These are phyloP conservation scores for Colletotrichum ledebouriae DNA, from an alignment of 2,329 filamentous ascomycete genomes.

Conservation along the genomic window DNA sequence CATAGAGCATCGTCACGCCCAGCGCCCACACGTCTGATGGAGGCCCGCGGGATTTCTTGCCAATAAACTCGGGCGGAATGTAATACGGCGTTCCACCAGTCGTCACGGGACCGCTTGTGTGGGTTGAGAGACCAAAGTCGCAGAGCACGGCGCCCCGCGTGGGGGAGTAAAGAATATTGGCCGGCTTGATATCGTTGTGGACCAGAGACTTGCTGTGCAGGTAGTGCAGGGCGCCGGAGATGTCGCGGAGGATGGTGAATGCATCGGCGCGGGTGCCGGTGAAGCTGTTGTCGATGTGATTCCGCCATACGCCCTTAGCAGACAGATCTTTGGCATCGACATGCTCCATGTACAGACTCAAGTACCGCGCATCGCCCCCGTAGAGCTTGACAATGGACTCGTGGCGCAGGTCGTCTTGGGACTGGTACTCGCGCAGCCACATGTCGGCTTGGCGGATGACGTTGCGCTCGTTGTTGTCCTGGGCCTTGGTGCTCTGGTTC, in stretches of 20 bases:
- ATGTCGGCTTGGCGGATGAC: conserved; percentile 72
- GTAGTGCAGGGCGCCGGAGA: conserved; percentile 67
- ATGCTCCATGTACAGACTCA: conserved; percentile 74
- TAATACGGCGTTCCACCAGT: conserved; percentile 73
- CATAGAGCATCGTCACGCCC: conserved; percentile 72
- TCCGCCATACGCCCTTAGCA: conserved; percentile 63
- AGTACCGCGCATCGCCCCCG: conserved; percentile 70
- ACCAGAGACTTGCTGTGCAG: conserved; percentile 66
- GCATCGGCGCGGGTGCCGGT: conserved; percentile 63
- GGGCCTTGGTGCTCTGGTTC: conserved; percentile 58
- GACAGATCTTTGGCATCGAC: conserved; percentile 69
- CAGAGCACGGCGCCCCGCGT: conserved; percentile 71
- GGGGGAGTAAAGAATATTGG: conserved; percentile 71
- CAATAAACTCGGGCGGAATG: conserved; percentile 72
- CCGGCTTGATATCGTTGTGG: conserved; percentile 74
- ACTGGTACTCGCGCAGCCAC: conserved; percentile 70
- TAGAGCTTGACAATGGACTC: conserved; percentile 70
- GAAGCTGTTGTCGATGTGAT: conserved; percentile 62
- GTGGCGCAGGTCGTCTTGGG: conserved; percentile 67
- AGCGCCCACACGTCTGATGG: conserved; percentile 72
- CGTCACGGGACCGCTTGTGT: conserved; percentile 59
- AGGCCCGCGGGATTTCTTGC: conserved; percentile 64
- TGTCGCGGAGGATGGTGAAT: conserved; percentile 66
- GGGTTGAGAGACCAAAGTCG: conserved; percentile 70
- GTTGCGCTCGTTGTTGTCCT: conserved; percentile 65